Evolutionary conservation across 768 basidiomycete species (phyloP), one percentile per base, ranked within the genome.

Genomic region (Pluteus cervinus): DNA sequence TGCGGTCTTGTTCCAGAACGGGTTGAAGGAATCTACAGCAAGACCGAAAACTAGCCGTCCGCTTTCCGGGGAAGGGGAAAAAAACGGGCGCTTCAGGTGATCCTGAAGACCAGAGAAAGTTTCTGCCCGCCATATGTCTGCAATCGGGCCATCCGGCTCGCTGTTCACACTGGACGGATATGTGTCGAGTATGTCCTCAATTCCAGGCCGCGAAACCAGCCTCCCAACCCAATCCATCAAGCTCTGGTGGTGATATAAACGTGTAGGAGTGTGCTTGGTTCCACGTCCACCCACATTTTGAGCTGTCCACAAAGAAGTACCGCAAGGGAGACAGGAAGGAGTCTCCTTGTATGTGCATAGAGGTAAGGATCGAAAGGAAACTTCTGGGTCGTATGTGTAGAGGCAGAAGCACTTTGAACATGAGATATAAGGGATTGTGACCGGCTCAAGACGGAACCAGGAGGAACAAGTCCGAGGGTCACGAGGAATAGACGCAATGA

Each of bases 11-110:
- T 51, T 54, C 2, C 56, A 50, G 20, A 62, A 38, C 0, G 61
- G 47, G 30, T 63, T 60, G 47, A 68, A 66, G 29, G 57, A 57
- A 37, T 66, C 56, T 1, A 63, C 21, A 12, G 57, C 48, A 1
- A 63, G 41, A 1, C 47, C 46, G 33, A 62, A 58, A 0, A 52
- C 45, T 51, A 25, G 12, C 16, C 11, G 12, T 40, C 28, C 7
- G 39, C 32, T 0, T 30, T 35, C n/a, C 12, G 17, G 12, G 31
- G 11, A 4, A 59, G 18, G 3, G 51, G 44, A 1, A 49, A 56
- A 3, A 57, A n/a, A 56, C 57, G 57, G 2, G 42, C 18, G 32
- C 53, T 8, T 33, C 44, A n/a, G 14, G 41, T 22, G 18, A 38
- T 29, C 15, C 37, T 35, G 20, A 33, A 36, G 17, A 18, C 12